Percentiles rank a stretch among this genome's conserved stretches.
Conservation (phyloP, 192 early-diverging fungal species). For the Funneliformis mosseae region DNA sequence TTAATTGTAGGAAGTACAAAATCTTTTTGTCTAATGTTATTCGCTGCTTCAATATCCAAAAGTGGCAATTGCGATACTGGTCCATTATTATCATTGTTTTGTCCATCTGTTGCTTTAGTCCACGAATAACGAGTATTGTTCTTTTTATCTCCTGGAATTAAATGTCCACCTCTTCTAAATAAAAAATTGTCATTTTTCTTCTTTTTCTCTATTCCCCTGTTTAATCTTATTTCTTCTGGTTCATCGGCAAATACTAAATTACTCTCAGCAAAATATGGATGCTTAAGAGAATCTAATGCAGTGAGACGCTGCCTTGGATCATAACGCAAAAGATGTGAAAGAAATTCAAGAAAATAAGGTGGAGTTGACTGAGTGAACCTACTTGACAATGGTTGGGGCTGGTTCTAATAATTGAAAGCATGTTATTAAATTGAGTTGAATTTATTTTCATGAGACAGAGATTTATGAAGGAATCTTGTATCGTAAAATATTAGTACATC, state of each 20-base stretch:
- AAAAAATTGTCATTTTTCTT: slow-evolving; percentile 15
- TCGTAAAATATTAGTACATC: too few species aligned
- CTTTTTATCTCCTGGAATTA: slow-evolving; percentile 12
- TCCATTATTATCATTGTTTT: not conserved
- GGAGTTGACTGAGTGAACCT: slow-evolving; percentile 7
- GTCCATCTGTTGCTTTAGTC: slow-evolving; percentile 13
- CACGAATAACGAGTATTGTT: slow-evolving; percentile 3
- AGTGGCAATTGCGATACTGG: not conserved
- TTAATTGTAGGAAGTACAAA: slow-evolving; percentile 20
- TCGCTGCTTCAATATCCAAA: slow-evolving; percentile 5
- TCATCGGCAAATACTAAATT: slow-evolving; percentile 10
- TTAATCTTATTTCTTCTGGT: not conserved
- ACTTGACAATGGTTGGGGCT: not conserved
- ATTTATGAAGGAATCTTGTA: not conserved
- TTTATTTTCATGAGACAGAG: not conserved
- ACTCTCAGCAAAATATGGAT: slow-evolving; percentile 22
- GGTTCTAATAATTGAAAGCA: not conserved
- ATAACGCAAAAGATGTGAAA: slow-evolving; percentile 20
- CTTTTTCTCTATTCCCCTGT: slow-evolving; percentile 2
- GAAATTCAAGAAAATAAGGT: slow-evolving; percentile 21
- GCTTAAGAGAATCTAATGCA: slow-evolving; percentile 11
- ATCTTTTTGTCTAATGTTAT: not conserved
- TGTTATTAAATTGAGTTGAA: not conserved
- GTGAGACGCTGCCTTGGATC: slow-evolving; percentile 26
- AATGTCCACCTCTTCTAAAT: slow-evolving; percentile 4